Evolutionary conservation across 495 filamentous ascomycete genomes (phyloP), one percentile per base, ranked within the genome.

Genomic region (Neurospora africana): DNA sequence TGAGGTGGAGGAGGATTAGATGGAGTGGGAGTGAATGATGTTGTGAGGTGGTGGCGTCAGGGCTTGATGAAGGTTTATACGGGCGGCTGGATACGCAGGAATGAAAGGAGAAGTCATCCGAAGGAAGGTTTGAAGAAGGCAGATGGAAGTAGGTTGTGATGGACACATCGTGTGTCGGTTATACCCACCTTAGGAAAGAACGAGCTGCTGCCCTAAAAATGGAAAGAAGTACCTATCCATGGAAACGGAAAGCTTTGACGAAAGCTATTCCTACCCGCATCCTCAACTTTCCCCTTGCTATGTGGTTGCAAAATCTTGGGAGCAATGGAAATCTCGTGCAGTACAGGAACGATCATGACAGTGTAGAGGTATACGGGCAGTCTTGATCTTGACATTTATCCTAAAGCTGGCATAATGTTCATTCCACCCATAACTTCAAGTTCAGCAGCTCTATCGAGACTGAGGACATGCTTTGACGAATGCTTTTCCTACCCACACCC

Each of bases 21-120:
- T 43, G 40, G 7, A 7, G 17, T 43, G 40, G 40, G 40, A n/a
- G 17, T 43, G 41, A 9, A n/a, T 3, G 41, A 1, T 8, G 19
- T 9, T 43, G 7, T n/a, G 19, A n/a, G 17, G 9, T n/a, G 7
- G 41, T 2, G 0, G 17, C 2, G 7, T 43, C 3, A 4, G 41
- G 19, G 19, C 1, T 43, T n/a, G 2, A 9, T 4, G 19, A n/a
- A 1, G 3, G 41, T 4, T n/a, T 43, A n/a, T 9, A n/a, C 19
- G 19, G 36, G 36, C 7, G 3, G 41, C 41, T 9, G 41, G 0
- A 43, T 43, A 4, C 19, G 0, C 7, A 9, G 2, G 11, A 19
- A 7, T 19, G 2, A 43, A 19, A 8, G 6, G 17, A 43, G 2
- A 2, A 2, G 8, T 0, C 0, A 43, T n/a, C 3, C 0, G 3